phyloP scores from a whole-genome alignment of 345 rosid genomes.

The Hypericum perforatum region DNA sequence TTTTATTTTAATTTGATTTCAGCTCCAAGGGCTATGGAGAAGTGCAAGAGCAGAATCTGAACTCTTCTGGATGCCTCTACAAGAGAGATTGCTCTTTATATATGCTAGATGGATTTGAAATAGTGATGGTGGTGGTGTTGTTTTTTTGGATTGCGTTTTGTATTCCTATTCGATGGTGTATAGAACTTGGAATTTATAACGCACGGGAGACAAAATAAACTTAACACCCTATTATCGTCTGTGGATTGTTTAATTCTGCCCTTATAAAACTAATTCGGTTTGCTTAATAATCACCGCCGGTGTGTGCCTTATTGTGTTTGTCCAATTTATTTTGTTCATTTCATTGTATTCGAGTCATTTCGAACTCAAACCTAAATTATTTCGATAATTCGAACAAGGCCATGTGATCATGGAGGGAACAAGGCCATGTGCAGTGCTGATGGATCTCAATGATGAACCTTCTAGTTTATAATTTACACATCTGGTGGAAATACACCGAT shows the following conservation, averaged over 20 bases:
- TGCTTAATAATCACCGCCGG: conserved; percentile 15
- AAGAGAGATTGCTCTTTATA: too few species aligned
- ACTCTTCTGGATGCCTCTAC: neutral
- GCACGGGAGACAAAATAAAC: conserved; percentile 37
- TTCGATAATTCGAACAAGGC: too few species aligned
- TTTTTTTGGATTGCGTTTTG: conserved; percentile 18
- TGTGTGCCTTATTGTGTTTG: conserved; percentile 10
- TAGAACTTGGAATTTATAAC: conserved; percentile 36
- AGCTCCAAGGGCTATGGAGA: conserved; percentile 59
- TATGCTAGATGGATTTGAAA: too few species aligned
- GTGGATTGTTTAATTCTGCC: conserved; percentile 30
- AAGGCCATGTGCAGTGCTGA: conserved; percentile 47
- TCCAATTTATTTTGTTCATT: conserved; percentile 21
- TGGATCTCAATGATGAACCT: conserved; percentile 35
- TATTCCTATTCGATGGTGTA: conserved; percentile 30
- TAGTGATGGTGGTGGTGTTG: neutral
- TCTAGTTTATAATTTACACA: conserved; percentile 8
- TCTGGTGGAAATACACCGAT: conserved; percentile 5
- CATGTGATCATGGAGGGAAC: conserved; percentile 21
- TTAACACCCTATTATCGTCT: conserved; percentile 17
- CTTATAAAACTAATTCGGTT: conserved; percentile 12
- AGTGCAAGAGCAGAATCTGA: conserved; percentile 51
- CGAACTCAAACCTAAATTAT: too few species aligned
- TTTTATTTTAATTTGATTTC: conserved; percentile 8
- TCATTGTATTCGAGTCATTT: neutral